Conservation (phyloP, 139 green algal species). For the Chlamydomonas eustigma region DNA sequence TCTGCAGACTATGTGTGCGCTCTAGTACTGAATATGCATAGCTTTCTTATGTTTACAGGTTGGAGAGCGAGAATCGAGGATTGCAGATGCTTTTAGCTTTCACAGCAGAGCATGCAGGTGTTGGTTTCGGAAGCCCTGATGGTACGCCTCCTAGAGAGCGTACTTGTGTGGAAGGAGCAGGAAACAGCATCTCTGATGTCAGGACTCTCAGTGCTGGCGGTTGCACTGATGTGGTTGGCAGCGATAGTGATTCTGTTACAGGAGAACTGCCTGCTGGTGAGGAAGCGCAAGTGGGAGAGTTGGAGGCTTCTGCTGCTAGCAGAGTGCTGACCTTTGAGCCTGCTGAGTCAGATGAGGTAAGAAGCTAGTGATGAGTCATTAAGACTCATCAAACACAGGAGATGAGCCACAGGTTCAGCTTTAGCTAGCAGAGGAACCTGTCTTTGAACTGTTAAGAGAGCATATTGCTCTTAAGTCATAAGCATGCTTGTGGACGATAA, state of each 20-base stretch:
- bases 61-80: conserved; percentile 2
- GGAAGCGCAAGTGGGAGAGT: background rate
- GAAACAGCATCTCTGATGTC: background rate
- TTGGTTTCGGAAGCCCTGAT: background rate
- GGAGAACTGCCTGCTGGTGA: background rate
- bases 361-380: too few relatives aligned
- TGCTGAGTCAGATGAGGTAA: too few relatives aligned
- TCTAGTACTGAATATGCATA: background rate
- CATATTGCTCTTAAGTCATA: too few relatives aligned
- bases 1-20: too few relatives aligned
- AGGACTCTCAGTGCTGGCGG: too few relatives aligned
- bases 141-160: background rate
- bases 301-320: background rate
- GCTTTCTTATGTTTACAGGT: background rate
- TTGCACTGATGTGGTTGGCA: too few relatives aligned
- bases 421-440: too few relatives aligned
- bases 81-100: conserved; percentile 25
- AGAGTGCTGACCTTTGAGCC: too few relatives aligned
- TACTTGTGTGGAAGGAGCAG: background rate
- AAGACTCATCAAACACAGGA: too few relatives aligned
- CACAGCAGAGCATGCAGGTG: conserved; percentile 13
- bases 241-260: background rate
- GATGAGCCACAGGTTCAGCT: too few relatives aligned
- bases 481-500: too few relatives aligned
- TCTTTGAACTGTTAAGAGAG: too few relatives aligned